A percentile compares a stretch with the other conserved stretches of the same genome.
phyloP scores from a whole-genome alignment of 2,329 filamentous ascomycete genomes.

The Alternaria sp. region DNA sequence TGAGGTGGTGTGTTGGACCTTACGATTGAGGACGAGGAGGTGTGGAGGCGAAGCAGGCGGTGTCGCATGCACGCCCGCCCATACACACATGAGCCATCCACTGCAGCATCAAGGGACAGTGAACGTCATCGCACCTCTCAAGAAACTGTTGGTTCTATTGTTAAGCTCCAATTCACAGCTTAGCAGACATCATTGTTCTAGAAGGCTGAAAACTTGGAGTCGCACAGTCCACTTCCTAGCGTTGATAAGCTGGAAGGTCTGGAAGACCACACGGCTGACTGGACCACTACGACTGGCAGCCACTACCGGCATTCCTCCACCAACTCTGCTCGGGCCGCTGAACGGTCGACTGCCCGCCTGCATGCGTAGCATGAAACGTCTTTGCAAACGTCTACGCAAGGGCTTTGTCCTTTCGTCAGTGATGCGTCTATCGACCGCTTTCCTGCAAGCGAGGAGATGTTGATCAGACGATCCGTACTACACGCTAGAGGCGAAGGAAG shows the following conservation, averaged over 20 bases:
- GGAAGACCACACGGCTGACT: neutral
- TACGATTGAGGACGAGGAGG: neutral
- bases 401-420: conserved; percentile 1
- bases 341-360: neutral
- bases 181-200: neutral
- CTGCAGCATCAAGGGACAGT: neutral
- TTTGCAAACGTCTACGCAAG: conserved; percentile 1
- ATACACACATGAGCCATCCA: neutral
- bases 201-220: neutral
- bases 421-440: conserved; percentile 1
- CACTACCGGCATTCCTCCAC: neutral
- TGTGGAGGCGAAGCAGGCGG: conserved; percentile 4
- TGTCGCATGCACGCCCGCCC: neutral
- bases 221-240: neutral
- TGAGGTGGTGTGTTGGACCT: neutral
- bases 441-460: neutral
- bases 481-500: neutral
- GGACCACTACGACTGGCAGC: neutral
- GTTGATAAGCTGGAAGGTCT: neutral
- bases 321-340: neutral
- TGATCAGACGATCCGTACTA: neutral
- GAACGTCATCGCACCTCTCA: neutral
- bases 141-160: neutral
- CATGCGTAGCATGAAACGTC: neutral
- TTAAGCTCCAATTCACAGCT: neutral